Conservation (phyloP, 108 stramenopile species). For the Cyclotella sp. region DNA sequence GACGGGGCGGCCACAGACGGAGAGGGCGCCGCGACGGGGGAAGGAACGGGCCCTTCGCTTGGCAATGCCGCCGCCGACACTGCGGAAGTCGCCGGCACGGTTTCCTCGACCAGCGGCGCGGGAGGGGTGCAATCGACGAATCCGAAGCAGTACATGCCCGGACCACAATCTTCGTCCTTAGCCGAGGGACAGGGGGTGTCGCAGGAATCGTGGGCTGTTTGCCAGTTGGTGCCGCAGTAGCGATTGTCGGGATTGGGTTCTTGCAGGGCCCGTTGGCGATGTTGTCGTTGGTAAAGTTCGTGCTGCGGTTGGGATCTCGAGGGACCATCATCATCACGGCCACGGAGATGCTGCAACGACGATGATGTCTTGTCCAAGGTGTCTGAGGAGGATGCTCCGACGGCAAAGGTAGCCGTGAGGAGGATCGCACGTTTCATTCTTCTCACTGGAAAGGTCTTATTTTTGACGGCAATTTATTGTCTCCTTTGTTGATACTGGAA, state of each 20-base stretch:
- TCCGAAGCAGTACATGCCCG: constrained; percentile 40
- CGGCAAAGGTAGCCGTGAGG: no score
- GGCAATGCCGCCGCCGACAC: background rate
- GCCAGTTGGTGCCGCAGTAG: constrained; percentile 49
- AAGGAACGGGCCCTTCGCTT: background rate
- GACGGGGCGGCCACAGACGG: background rate
- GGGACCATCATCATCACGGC: background rate
- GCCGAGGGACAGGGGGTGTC: constrained; percentile 24
- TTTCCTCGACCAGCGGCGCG: background rate
- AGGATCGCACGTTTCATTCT: no score
- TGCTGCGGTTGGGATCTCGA: no score
- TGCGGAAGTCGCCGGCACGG: background rate
- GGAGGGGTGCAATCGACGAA: constrained; percentile 42
- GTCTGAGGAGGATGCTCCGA: no score
- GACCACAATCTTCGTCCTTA: constrained; percentile 48
- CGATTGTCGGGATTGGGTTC: constrained; percentile 11
- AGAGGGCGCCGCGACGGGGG: background rate
- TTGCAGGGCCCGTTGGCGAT: constrained; percentile 9
- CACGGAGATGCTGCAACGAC: background rate
- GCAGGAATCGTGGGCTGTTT: constrained; percentile 41
- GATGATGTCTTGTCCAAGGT: no score
- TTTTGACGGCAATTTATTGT: no score
- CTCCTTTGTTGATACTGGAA: no score
- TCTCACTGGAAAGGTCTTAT: no score
- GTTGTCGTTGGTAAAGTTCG: no score